A percentile compares a stretch with the other conserved stretches of the same genome.
Evolutionary conservation across 768 basidiomycete species (phyloP).

Genomic region (Tulasnella calospora): DNA sequence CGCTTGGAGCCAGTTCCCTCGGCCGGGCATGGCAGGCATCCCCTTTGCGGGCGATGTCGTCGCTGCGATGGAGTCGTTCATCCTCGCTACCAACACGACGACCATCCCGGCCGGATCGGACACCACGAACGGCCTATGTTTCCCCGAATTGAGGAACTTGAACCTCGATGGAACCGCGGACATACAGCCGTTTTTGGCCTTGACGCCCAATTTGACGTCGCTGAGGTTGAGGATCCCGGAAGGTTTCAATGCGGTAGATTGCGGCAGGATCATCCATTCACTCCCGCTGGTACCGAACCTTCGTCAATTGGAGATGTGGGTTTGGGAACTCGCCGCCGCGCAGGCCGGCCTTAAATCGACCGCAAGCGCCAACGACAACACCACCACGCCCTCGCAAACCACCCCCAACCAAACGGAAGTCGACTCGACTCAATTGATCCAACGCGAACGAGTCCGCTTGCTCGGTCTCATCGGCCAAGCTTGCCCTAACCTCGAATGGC

Average conservation of each 20-base stretch:
- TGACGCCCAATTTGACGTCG: constrained; percentile 2
- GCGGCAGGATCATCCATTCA: constrained; percentile 5
- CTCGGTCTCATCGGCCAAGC: constrained; percentile 4
- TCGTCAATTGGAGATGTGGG: constrained; percentile 22
- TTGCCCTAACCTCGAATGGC: constrained; percentile 14
- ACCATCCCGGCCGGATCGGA: neutral
- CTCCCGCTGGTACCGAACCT: neutral
- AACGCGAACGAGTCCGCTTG: constrained; percentile 2
- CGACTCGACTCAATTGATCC: neutral
- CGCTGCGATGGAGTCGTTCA: neutral
- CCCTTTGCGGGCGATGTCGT: constrained; percentile 5
- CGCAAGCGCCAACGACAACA: neutral
- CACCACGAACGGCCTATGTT: neutral
- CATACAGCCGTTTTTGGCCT: neutral
- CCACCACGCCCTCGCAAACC: neutral
- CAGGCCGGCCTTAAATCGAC: neutral
- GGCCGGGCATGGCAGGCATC: constrained; percentile 20
- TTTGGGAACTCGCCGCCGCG: constrained; percentile 13
- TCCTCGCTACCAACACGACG: neutral
- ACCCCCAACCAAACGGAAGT: too few relatives aligned
- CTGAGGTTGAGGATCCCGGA: constrained; percentile 22
- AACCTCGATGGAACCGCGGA: constrained; percentile 23
- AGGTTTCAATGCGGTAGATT: constrained; percentile 24
- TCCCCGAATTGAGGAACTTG: constrained; percentile 18
- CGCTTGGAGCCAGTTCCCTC: constrained; percentile 26